phyloP scores from a whole-genome alignment of 305 asterid species.

The Solanum hybrid region DNA sequence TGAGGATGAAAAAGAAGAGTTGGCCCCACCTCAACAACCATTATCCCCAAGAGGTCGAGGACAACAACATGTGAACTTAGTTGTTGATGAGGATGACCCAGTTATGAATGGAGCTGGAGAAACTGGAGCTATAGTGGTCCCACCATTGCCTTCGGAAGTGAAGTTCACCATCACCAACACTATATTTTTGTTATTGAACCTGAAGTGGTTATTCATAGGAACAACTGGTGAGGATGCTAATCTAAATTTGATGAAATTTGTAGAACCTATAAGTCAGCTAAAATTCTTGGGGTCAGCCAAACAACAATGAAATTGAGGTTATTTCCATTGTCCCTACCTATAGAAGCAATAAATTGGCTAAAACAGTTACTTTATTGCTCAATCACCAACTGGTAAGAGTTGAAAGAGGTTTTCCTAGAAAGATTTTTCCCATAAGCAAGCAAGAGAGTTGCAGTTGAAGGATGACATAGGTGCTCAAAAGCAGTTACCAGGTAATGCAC shows the following conservation, averaged over 20 bases:
- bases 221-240: neutral
- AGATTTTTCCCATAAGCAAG: neutral
- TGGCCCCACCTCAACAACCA: too few relatives aligned
- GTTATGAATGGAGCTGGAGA: neutral
- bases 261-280: neutral
- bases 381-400: neutral
- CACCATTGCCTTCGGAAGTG: neutral
- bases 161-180: neutral
- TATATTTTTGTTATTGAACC: neutral
- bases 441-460: neutral
- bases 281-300: neutral
- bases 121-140: neutral
- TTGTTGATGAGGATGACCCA: neutral
- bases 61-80: neutral
- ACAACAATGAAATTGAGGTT: neutral
- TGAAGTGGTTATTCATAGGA: neutral
- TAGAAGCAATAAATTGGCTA: neutral
- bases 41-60: neutral
- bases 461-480: neutral
- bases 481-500: neutral
- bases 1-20: too few relatives aligned
- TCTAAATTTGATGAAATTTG: neutral
- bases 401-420: neutral
- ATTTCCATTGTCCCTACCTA: neutral
- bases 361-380: neutral